phyloP scores from a whole-genome alignment of 768 basidiomycete species.

The Pluteus cervinus region DNA sequence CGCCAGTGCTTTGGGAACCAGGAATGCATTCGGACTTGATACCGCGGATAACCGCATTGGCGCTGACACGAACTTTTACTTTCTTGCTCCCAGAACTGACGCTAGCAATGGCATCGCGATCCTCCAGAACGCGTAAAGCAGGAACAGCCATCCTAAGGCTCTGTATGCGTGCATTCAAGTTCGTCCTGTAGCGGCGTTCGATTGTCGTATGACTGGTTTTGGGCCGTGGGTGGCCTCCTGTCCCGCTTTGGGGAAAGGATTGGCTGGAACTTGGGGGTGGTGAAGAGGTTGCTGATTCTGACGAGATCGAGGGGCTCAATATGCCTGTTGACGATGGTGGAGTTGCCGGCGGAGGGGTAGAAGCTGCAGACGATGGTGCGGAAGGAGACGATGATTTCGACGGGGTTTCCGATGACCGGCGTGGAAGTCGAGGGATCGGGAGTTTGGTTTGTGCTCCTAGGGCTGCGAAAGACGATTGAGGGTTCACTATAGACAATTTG shows the following conservation, averaged over 20 bases:
- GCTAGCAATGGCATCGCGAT: too few species aligned
- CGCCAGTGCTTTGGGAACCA: constrained; percentile 20
- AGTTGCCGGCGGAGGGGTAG: constrained; percentile 35
- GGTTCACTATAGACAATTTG: background rate
- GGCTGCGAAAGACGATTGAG: constrained; percentile 8
- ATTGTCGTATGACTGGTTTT: constrained; percentile 90
- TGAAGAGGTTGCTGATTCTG: constrained; percentile 13
- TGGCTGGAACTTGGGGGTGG: constrained; percentile 10
- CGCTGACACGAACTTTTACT: too few species aligned
- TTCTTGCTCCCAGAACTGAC: constrained; percentile 38
- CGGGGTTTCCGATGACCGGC: constrained; percentile 16
- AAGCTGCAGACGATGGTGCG: constrained; percentile 37
- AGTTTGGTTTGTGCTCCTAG: constrained; percentile 24
- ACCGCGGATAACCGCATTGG: constrained; percentile 36
- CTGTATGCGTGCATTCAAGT: constrained; percentile 82
- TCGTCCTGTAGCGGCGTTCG: constrained; percentile 83
- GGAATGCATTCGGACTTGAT: constrained; percentile 29
- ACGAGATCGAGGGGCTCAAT: constrained; percentile 11
- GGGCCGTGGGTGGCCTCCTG: constrained; percentile 32
- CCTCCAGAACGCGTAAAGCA: constrained; percentile 73
- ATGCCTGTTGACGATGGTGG: constrained; percentile 20
- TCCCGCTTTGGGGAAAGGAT: constrained; percentile 8
- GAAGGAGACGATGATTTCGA: constrained; percentile 22
- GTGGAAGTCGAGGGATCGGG: constrained; percentile 32
- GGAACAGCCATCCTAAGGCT: constrained; percentile 77